Evolutionary conservation across 2,329 filamentous ascomycete genomes (phyloP), one percentile per base, ranked within the genome.

Genomic region (Colletotrichum destructivum): DNA sequence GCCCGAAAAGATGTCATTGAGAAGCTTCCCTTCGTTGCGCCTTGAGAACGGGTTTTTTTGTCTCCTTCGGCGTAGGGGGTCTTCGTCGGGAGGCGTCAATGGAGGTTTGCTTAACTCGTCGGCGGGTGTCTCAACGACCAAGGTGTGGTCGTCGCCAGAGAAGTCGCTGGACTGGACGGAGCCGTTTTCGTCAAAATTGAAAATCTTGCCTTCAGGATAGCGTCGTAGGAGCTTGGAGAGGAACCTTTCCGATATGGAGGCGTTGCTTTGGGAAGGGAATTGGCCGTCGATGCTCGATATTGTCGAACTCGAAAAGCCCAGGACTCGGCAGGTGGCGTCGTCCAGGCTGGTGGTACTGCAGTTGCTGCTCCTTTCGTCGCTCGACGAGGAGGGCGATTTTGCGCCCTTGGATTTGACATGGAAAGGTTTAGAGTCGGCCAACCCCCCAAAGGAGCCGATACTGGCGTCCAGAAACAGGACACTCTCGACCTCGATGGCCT

Each of bases 131-230:
- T 63, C 8, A 6, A 23, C 15, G n/a, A 3, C 44, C 3, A 55
- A 35, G 2, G 1, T 13, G 2, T 42, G 47, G 0, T 77, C 74
- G 1, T 80, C 75, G 8, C 75, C 76, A 0, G 78, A 78, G 3
- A 78, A 75, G 31, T 82, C 79, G 12, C 77, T 77, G 0, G 77
- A 75, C 4, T 80, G 78, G 0, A 84, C 62, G 12, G 79, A 77
- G 0, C 84, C 85, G 13, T 81, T 75, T 5, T 78, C 78, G 16
- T 82, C 82, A 40, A 84, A 85, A 60, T 83, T 84, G 71, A 86
- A 88, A 0, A 87, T 80, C 60, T 82, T 82, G 0, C 87, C 87
- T 11, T 79, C 76, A 0, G 86, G 86, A 67, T 88, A 84, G 1
- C 82, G 78, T 15, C 81, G 81, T 1, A 88, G 75, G 7, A 88